Evolutionary conservation across 352 stramenopile genomes (phyloP), one percentile per base, ranked within the genome.

Genomic region (Elongisporangium anandrum): DNA sequence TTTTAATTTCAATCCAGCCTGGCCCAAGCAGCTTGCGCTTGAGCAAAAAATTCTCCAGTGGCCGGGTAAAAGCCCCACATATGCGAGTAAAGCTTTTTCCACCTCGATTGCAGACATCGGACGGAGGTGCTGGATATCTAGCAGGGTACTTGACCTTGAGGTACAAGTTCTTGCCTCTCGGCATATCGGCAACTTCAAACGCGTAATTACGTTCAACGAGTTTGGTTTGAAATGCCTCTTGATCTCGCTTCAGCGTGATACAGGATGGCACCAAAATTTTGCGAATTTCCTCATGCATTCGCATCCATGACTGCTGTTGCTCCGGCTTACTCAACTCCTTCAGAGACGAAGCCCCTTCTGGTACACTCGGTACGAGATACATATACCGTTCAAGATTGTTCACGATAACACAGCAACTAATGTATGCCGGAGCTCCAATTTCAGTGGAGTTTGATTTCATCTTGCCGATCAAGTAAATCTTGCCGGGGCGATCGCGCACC

Each of bases 391-490:
- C 73, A 51, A 99, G 84, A 57, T 97, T 97, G 61, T 96, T 92
- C 19, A 99, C 95, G 16, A 95, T 82, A 17, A 98, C 92, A 66
- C 97, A 99, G 72, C 92, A 98, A 68, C 91, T 98, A 21, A 97
- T 89, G 73, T 96, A 98, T 24, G 73, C 70, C 9, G 79, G 63
- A 1, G 71, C 73, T 16, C 76, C 34, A 22, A 75, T 71, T 1
- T 60, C 64, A 41, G 69, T 65, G 0, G 63, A 58, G 19, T 65
- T 74, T 0, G 70, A 63, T 55, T 87, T 86, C 54, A 99, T 94
- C 72, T 99, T 99, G 48, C 97, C 98, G 62, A 99, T 99, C 6
- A 99, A 63, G 69, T 98, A 98, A 52, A 99, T 86, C 52, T 96
- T 95, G 15, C 98, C 97, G 21, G 90, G 91, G 15, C 85, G 84